Evolutionary conservation across 192 early-diverging fungal genomes (phyloP).

Genomic region (Backusella morwellensis): DNA sequence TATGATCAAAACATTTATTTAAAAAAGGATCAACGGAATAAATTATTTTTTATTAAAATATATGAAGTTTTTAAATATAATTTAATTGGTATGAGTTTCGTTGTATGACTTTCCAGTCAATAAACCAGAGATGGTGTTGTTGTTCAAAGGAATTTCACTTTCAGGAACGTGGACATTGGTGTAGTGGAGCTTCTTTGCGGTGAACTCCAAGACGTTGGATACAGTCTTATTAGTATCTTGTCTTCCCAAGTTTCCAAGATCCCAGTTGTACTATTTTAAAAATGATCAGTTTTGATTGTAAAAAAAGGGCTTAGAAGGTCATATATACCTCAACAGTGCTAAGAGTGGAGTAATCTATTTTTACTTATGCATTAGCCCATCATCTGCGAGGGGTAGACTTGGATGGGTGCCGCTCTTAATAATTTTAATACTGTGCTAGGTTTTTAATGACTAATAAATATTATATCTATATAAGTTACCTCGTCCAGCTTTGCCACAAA

Average conservation of each 20-base stretch:
- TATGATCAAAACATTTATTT: neutral
- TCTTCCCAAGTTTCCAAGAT: slow-evolving; percentile 54
- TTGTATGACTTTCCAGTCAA: slow-evolving; percentile 21
- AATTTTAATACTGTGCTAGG: too few relatives aligned
- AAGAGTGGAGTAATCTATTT: slow-evolving; percentile 53
- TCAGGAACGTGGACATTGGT: slow-evolving; percentile 37
- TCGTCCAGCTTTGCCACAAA: too few relatives aligned
- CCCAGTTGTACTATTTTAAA: slow-evolving; percentile 52
- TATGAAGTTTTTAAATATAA: neutral
- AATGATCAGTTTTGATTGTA: neutral
- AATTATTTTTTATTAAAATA: neutral
- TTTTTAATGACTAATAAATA: too few relatives aligned
- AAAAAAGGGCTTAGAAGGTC: neutral
- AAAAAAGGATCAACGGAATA: neutral
- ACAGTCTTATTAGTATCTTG: slow-evolving; percentile 49
- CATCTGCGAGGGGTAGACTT: too few relatives aligned
- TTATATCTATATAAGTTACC: too few relatives aligned
- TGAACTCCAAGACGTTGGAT: slow-evolving; percentile 45
- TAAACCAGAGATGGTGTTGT: slow-evolving; percentile 38
- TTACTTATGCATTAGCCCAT: neutral
- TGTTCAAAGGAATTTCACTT: slow-evolving; percentile 30
- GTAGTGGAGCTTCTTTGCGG: slow-evolving; percentile 36
- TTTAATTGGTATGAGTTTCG: neutral
- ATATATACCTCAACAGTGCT: slow-evolving; percentile 51
- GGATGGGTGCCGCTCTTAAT: too few relatives aligned